A percentile compares a stretch with the other conserved stretches of the same genome.
Conservation (phyloP, 2,329 filamentous ascomycete species). For the Hypoxylon rubiginosum region DNA sequence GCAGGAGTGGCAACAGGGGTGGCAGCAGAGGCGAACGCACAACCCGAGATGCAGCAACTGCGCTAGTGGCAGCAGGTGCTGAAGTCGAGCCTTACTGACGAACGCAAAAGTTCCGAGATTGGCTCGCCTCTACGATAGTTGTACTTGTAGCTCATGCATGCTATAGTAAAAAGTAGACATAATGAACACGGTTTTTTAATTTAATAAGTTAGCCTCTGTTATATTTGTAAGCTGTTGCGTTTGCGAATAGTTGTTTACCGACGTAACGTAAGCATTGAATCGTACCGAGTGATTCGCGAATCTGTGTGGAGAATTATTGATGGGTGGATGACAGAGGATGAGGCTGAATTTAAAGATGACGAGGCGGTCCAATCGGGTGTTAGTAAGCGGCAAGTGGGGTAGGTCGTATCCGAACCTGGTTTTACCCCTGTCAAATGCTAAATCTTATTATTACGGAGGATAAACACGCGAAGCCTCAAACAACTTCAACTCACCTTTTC, state of each 20-base stretch:
- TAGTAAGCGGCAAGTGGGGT: not conserved
- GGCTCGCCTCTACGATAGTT: not conserved
- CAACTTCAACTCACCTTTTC: constrained; percentile 24
- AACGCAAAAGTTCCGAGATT: not conserved
- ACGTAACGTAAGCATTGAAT: too few relatives aligned
- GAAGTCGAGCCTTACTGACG: constrained; percentile 1
- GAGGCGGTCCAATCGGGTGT: constrained; percentile 2
- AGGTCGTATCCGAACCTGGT: constrained; percentile 1
- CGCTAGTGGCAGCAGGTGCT: constrained; percentile 44
- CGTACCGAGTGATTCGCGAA: too few relatives aligned
- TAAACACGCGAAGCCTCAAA: not conserved
- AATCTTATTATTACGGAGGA: constrained; percentile 29
- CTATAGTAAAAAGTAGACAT: constrained; percentile 18
- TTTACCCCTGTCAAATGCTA: not conserved
- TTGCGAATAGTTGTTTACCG: not conserved
- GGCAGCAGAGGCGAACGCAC: constrained; percentile 47
- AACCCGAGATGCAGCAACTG: constrained; percentile 52
- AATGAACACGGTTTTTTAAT: constrained; percentile 11
- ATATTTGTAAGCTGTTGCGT: not conserved
- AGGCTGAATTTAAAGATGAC: not conserved
- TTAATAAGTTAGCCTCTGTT: not conserved
- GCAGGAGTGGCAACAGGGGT: too few relatives aligned
- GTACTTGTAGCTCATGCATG: constrained; percentile 17
- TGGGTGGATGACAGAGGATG: not conserved
- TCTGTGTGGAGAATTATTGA: too few relatives aligned